Evolutionary conservation across 1,139 yeast genomes (phyloP), one percentile per base, ranked within the genome.

Genomic region (Saccharomyces hybrid): DNA sequence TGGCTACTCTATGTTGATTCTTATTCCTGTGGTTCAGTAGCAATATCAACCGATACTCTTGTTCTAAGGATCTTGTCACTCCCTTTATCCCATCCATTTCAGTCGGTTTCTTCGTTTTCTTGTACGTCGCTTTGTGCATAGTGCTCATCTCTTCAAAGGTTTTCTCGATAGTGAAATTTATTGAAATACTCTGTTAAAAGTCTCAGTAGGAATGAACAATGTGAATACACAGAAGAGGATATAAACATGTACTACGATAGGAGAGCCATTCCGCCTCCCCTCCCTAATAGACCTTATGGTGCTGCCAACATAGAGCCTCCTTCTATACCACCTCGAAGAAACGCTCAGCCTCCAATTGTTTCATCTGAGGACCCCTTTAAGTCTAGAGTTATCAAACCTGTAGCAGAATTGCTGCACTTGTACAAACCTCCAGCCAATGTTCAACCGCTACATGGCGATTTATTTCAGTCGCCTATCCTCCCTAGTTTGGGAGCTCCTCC

Each of bases 1-100:
- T 67, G 47, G 87, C 79, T 14, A 77, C 78, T n/a, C 83, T 73
- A 63, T 88, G 96, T 68, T 89, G 96, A 66, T 88, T 88, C 58
- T 77, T 76, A 67, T 84, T 86, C 58, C 96, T 73, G 62, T 85
- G 88, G 64, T 85, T 82, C 3, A 88, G 61, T 49, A 88, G 68
- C 60, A 81, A 85, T 7, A 87, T 66, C 2, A 87, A 65, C 34
- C 78, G 77, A 52, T 73, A 79, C 68, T 89, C 96, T 52, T 71
- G 78, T 34, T 64, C 62, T 2, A 77, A 62, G n/a, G 44, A 19
- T 9, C 44, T 21, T 38, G 14, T 11, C 8, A 38, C n/a, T 19
- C 5, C 21, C 11, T 38, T 12, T 21, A 38, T 38, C n/a, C 14
- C 44, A 38, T 38, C 12, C 44, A 38, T 19, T 38, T 19, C 11